A percentile compares a stretch with the other conserved stretches of the same genome.
These are phyloP conservation scores for Polyporus tsugae DNA, from an alignment of 1,284 basidiomycete genomes.

Conservation along the genomic window DNA sequence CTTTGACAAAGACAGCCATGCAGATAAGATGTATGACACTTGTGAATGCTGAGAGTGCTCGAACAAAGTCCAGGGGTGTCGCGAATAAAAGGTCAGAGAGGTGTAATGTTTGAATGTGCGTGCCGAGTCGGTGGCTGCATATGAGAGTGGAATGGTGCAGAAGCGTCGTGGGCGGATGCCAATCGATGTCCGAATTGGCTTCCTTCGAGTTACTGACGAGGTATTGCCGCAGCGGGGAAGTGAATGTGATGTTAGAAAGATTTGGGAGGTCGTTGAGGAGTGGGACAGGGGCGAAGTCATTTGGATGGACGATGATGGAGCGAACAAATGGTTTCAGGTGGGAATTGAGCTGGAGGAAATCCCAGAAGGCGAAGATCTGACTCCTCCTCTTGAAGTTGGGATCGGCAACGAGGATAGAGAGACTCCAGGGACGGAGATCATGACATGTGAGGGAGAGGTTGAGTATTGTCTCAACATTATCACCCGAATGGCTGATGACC, in stretches of 20 bases:
- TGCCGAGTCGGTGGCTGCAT: not conserved
- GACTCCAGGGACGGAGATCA: not conserved
- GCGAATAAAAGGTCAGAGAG: not conserved
- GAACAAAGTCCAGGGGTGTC: not conserved
- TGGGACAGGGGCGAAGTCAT: not conserved
- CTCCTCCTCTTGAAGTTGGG: not conserved
- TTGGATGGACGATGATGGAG: not conserved
- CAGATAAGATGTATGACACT: not conserved
- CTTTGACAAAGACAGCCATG: not conserved
- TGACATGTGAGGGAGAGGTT: conserved; percentile 1
- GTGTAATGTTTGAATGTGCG: not conserved
- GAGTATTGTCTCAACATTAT: too few species aligned
- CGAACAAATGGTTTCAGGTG: not conserved
- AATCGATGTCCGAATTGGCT: too few species aligned
- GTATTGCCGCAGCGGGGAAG: too few species aligned
- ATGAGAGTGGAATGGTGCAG: not conserved
- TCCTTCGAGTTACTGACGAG: too few species aligned
- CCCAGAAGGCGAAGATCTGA: not conserved
- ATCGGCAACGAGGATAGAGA: not conserved
- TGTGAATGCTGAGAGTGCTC: not conserved
- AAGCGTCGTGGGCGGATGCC: not conserved
- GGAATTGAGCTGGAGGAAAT: not conserved
- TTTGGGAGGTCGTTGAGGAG: not conserved
- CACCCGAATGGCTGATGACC: not conserved
- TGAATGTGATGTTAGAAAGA: not conserved